A percentile compares a stretch with the other conserved stretches of the same genome.
These are phyloP conservation scores for Ophiosphaerella narmari DNA, from an alignment of 2,329 filamentous ascomycete species.

Conservation along the genomic window DNA sequence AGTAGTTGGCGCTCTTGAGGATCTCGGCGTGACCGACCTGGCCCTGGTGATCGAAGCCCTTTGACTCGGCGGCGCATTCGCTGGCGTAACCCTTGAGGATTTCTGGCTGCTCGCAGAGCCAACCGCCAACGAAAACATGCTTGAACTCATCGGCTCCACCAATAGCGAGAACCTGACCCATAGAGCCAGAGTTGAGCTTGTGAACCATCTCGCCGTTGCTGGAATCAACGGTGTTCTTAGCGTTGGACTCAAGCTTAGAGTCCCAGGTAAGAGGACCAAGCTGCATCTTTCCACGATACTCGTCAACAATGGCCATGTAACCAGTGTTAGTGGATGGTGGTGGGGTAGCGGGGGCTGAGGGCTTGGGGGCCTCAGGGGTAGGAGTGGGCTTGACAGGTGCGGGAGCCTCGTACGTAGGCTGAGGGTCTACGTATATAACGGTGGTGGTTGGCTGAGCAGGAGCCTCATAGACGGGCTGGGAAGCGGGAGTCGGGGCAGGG, in stretches of 20 bases:
- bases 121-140: constrained; percentile 40
- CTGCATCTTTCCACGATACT: constrained; percentile 37
- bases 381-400: constrained; percentile 7
- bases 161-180: constrained; percentile 36
- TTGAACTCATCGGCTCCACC: constrained; percentile 30
- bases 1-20: constrained; percentile 29
- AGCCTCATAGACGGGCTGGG: constrained; percentile 4
- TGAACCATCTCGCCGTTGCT: constrained; percentile 38
- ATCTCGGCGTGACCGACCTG: constrained; percentile 42
- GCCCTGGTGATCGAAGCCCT: constrained; percentile 37
- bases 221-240: constrained; percentile 25
- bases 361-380: constrained; percentile 6
- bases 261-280: constrained; percentile 21
- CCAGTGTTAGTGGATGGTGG: constrained; percentile 11
- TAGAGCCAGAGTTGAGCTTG: constrained; percentile 37
- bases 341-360: constrained; percentile 15
- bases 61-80: constrained; percentile 25
- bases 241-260: constrained; percentile 32
- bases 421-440: constrained; percentile 9
- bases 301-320: constrained; percentile 34
- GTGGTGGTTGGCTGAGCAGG: constrained; percentile 10
- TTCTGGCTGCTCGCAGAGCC: constrained; percentile 41
- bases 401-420: constrained; percentile 7
- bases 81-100: constrained; percentile 27
- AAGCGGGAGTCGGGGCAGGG: constrained; percentile 5